Evolutionary conservation across 768 basidiomycete genomes (phyloP).

Genomic region (Hygrocybe coccinea): DNA sequence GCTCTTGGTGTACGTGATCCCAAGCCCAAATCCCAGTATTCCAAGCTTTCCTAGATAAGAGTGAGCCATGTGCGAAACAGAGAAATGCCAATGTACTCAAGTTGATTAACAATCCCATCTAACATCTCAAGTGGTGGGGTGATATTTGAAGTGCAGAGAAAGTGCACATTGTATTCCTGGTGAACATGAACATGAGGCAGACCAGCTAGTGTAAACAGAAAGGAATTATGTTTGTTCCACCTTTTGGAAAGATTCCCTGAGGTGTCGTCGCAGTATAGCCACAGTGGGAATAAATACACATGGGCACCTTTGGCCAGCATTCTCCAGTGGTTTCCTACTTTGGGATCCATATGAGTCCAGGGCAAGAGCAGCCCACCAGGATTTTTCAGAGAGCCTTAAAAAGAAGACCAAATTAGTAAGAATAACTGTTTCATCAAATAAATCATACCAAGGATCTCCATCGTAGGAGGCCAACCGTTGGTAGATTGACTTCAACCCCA

Average conservation of each 20-base stretch:
- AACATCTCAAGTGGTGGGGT: slow-evolving; percentile 42
- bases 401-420: too few relatives aligned
- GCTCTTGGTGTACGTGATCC: slow-evolving; percentile 27
- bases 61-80: too few relatives aligned
- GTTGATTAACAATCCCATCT: slow-evolving; percentile 32
- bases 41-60: slow-evolving; percentile 23
- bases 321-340: slow-evolving; percentile 25
- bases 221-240: slow-evolving; percentile 44
- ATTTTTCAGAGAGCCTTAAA: background rate
- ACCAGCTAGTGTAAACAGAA: slow-evolving; percentile 35
- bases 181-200: slow-evolving; percentile 26
- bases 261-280: slow-evolving; percentile 43
- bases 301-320: slow-evolving; percentile 24
- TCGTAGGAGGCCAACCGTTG: slow-evolving; percentile 20
- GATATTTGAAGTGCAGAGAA: slow-evolving; percentile 38
- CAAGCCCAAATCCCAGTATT: slow-evolving; percentile 36
- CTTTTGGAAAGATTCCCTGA: slow-evolving; percentile 44
- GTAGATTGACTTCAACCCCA: background rate
- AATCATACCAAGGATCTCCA: background rate
- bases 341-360: slow-evolving; percentile 16
- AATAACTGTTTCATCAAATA: background rate
- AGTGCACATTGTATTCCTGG: slow-evolving; percentile 38
- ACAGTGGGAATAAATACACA: slow-evolving; percentile 30
- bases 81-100: slow-evolving; percentile 25
- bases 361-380: background rate